These are phyloP conservation scores for Fonsecaea multimorphosa DNA, from an alignment of 2,329 filamentous ascomycete genomes.

Conservation along the genomic window DNA sequence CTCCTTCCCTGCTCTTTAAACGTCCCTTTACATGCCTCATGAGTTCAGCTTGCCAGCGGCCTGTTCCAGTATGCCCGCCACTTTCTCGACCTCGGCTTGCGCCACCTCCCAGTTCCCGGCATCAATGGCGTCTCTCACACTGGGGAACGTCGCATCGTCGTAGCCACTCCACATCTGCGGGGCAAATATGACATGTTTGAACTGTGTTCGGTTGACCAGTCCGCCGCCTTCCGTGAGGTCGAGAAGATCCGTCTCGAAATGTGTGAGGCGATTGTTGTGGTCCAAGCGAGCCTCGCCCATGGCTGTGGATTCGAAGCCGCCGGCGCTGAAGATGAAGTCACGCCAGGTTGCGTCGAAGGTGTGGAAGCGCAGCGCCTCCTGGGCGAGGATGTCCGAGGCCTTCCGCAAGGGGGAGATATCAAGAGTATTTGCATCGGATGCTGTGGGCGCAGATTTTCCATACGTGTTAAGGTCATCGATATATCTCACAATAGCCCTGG, in stretches of 20 bases:
- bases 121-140: constrained; percentile 80
- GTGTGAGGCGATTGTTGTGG: constrained; percentile 79
- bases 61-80: constrained; percentile 68
- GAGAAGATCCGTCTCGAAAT: constrained; percentile 81
- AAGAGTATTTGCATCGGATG: constrained; percentile 45
- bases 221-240: constrained; percentile 64
- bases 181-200: constrained; percentile 89
- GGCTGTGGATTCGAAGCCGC: constrained; percentile 75
- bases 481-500: constrained; percentile 67
- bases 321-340: constrained; percentile 69
- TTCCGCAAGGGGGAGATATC: constrained; percentile 66
- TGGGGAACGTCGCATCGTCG: constrained; percentile 75
- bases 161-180: constrained; percentile 78
- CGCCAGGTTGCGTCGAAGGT: constrained; percentile 81
- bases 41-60: constrained; percentile 51
- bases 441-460: constrained; percentile 57
- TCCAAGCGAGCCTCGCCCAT: constrained; percentile 71
- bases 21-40: not conserved
- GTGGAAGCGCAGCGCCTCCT: constrained; percentile 69
- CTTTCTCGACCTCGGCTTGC: constrained; percentile 71
- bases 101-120: constrained; percentile 72
- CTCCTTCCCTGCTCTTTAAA: constrained; percentile 2
- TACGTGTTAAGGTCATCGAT: constrained; percentile 71
- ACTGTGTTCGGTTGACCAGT: constrained; percentile 75
- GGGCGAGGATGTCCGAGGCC: constrained; percentile 67